Base-by-base conservation (phyloP, 2,329 filamentous ascomycete species). In the Ceratocystiopsis sp. region DNA sequence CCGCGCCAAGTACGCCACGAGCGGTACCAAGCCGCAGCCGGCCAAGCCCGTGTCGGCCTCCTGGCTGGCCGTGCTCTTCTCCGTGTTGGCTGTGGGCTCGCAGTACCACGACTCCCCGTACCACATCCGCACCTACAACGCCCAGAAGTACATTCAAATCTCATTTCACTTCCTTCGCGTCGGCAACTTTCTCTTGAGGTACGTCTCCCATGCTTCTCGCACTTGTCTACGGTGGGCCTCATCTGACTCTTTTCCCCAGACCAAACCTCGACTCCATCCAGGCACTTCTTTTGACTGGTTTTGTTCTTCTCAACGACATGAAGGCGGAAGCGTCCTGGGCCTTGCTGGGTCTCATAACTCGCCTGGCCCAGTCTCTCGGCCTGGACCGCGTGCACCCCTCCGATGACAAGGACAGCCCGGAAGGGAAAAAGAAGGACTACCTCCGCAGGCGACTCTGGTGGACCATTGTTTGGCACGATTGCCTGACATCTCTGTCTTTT, bases 251-350 rank as follows among this genome's bases (percentile, higher is more conserved):
- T 8, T 8, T 2, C 25, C 6, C 6, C 25, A 29, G 25, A 29
- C 75, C 75, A 2, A 78, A 76, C 0, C 66, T 79, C 35, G 75
- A 80, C 54, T 77, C 74, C 5, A 74, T 80, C 21, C 75, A 80
- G 54, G 75, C 75, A 1, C 59, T 80, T 36, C 60, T 80, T 1
- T 65, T 80, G 37, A 73, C 73, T 4, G 69, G 73, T 29, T 78
- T 79, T 48, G 74, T 77, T 3, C 61, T 80, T 2, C 60, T 78
- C 21, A 80, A 80, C 50, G 75, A 80, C 46, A 80, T 80, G 75
- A 79, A 79, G 52, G 75, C 75, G 1, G 75, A 80, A 52, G 75
- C 73, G 0, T 78, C 75, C 0, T 80, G 75, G 75, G 75, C 75
- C 0, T 55, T 80, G 42, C 66, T 77, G 41, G 75, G 75, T 1